A percentile compares a stretch with the other conserved stretches of the same genome.
These are phyloP conservation scores for Fusarium udum DNA, from an alignment of 2,329 filamentous ascomycete species.

Conservation along the genomic window DNA sequence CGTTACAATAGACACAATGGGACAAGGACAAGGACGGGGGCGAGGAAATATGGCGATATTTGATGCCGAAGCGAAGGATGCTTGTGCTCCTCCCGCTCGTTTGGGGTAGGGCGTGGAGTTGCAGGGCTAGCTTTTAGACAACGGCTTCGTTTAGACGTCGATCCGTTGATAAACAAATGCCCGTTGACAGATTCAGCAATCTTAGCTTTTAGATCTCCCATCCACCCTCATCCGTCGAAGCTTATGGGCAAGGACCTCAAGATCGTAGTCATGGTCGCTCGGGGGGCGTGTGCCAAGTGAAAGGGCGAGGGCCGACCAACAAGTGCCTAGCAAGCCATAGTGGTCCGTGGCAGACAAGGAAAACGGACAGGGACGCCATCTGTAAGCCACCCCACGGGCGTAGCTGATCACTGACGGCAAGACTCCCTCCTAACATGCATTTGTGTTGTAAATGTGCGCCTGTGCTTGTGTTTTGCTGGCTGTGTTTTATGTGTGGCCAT, in stretches of 20 bases:
- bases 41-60: conserved; percentile 40
- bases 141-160: conserved; percentile 28
- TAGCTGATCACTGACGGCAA: conserved; percentile 22
- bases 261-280: conserved; percentile 16
- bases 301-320: conserved; percentile 11
- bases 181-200: conserved; percentile 32
- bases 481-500: conserved; percentile 27
- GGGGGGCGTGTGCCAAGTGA: conserved; percentile 36
- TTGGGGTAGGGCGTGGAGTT: conserved; percentile 35
- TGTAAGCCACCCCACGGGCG: conserved; percentile 31
- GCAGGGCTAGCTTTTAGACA: conserved; percentile 33
- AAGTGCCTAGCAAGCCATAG: conserved; percentile 28
- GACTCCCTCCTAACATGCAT: conserved; percentile 32
- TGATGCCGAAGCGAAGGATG: conserved; percentile 38
- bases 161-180: conserved; percentile 40
- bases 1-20: conserved; percentile 44
- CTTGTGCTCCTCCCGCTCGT: conserved; percentile 39
- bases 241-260: conserved; percentile 30
- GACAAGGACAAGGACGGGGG: conserved; percentile 37
- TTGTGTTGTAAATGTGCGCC: conserved; percentile 36
- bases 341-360: conserved; percentile 31
- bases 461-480: conserved; percentile 33
- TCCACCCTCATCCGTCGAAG: conserved; percentile 29
- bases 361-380: conserved; percentile 28
- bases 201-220: conserved; percentile 29